These are phyloP conservation scores for Fusarium sp. DNA, from an alignment of 2,329 filamentous ascomycete species.

Conservation along the genomic window DNA sequence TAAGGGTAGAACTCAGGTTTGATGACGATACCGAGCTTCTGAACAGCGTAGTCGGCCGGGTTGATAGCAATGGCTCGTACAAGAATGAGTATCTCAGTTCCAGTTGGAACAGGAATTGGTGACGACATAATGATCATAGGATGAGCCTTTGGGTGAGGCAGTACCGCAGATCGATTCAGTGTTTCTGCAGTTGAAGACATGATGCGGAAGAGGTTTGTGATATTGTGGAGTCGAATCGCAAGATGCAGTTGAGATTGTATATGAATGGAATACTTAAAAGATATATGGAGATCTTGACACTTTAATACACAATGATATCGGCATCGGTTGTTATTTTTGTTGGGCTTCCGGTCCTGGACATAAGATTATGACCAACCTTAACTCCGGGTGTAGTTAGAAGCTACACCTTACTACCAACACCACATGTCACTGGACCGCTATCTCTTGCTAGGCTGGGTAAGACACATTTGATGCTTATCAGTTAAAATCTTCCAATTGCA, in stretches of 20 bases:
- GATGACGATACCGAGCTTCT: neutral
- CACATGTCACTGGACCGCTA: fast-evolving
- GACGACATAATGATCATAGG: neutral
- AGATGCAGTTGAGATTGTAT: neutral
- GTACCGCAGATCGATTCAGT: neutral
- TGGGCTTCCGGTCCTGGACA: neutral
- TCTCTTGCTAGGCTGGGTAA: too few species aligned
- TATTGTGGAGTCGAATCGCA: fast-evolving
- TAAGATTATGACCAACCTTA: neutral
- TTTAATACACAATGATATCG: neutral
- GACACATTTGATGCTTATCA: too few species aligned
- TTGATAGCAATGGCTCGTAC: neutral
- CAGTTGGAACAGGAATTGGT: fast-evolving
- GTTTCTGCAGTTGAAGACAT: neutral
- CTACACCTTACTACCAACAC: fast-evolving
- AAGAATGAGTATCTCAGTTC: neutral
- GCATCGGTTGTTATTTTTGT: neutral
- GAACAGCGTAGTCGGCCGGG: neutral
- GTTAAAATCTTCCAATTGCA: fast-evolving
- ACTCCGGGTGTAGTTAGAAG: neutral
- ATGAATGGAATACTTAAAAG: fast-evolving
- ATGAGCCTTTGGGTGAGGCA: neutral
- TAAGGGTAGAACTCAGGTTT: neutral
- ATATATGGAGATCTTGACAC: fast-evolving
- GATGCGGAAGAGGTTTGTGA: fast-evolving